These are phyloP conservation scores for Sphaerosporella brunnea DNA, from an alignment of 495 filamentous ascomycete genomes.

Conservation along the genomic window DNA sequence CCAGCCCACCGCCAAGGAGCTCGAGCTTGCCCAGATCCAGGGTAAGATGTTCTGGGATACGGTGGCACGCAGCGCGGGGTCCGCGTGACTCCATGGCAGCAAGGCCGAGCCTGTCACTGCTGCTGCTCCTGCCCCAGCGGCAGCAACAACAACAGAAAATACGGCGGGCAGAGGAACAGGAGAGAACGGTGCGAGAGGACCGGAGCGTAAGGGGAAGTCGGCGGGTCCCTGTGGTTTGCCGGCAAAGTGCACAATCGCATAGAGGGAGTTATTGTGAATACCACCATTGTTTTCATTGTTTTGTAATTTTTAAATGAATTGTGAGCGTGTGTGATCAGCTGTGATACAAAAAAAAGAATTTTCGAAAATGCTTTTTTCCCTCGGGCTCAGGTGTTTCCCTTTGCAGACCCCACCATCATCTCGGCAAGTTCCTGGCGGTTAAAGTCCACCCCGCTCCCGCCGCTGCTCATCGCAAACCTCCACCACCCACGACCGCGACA, in stretches of 20 bases:
- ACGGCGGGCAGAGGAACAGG: constrained; percentile 9
- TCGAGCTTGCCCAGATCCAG: constrained; percentile 60
- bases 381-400: too few species aligned
- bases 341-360: too few species aligned
- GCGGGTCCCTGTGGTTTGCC: constrained; percentile 56
- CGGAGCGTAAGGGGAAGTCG: constrained; percentile 28
- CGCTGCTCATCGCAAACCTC: too few species aligned
- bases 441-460: too few species aligned
- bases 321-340: too few species aligned
- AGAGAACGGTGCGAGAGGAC: neutral
- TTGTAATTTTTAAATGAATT: too few species aligned
- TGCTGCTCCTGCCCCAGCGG: constrained; percentile 19
- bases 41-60: constrained; percentile 73
- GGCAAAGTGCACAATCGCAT: constrained; percentile 46
- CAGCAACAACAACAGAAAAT: constrained; percentile 19
- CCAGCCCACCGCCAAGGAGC: constrained; percentile 54
- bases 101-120: constrained; percentile 22
- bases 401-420: too few species aligned
- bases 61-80: constrained; percentile 47
- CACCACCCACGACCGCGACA: constrained; percentile 1
- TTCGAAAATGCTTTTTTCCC: too few species aligned
- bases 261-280: too few species aligned
- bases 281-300: too few species aligned
- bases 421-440: too few species aligned
- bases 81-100: constrained; percentile 67